A percentile compares a stretch with the other conserved stretches of the same genome.
These are phyloP conservation scores for Gyromitra esculenta DNA, from an alignment of 2,329 filamentous ascomycete genomes.

Conservation along the genomic window DNA sequence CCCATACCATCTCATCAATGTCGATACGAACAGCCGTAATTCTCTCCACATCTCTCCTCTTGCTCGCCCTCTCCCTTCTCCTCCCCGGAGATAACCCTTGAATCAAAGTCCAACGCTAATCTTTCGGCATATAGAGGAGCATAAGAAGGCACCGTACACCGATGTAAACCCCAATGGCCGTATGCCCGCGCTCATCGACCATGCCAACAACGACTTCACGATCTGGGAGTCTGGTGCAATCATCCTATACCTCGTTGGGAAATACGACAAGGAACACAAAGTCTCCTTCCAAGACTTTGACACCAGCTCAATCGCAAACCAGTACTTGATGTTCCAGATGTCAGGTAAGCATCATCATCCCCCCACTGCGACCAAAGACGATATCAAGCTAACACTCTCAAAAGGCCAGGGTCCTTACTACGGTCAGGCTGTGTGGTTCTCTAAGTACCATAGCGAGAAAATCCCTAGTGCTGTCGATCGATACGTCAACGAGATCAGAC, in stretches of 20 bases:
- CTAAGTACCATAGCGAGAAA: conserved; percentile 60
- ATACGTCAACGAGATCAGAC: conserved; percentile 64
- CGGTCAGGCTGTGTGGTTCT: conserved; percentile 62
- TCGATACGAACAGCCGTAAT: conserved; percentile 26
- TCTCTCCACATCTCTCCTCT: conserved; percentile 2
- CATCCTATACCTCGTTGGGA: conserved; percentile 64
- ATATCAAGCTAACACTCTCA: conserved; percentile 31
- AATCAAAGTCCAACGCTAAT: background rate
- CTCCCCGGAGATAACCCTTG: too few species aligned
- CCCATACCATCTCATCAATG: conserved; percentile 38
- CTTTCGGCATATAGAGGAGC: conserved; percentile 47
- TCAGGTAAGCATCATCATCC: conserved; percentile 20
- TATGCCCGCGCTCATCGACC: conserved; percentile 61
- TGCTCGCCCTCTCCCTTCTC: too few species aligned
- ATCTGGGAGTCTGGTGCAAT: conserved; percentile 67
- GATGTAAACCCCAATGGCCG: conserved; percentile 61
- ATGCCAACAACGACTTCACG: conserved; percentile 63
- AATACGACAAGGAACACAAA: conserved; percentile 63
- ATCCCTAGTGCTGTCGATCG: conserved; percentile 63
- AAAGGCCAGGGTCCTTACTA: conserved; percentile 63
- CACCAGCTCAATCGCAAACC: conserved; percentile 60
- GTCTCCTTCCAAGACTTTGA: conserved; percentile 61
- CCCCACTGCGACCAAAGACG: background rate
- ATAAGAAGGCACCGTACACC: conserved; percentile 59
- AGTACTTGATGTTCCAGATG: conserved; percentile 64